Conservation (phyloP, 495 filamentous ascomycete genomes). For the Lepraria neglecta region DNA sequence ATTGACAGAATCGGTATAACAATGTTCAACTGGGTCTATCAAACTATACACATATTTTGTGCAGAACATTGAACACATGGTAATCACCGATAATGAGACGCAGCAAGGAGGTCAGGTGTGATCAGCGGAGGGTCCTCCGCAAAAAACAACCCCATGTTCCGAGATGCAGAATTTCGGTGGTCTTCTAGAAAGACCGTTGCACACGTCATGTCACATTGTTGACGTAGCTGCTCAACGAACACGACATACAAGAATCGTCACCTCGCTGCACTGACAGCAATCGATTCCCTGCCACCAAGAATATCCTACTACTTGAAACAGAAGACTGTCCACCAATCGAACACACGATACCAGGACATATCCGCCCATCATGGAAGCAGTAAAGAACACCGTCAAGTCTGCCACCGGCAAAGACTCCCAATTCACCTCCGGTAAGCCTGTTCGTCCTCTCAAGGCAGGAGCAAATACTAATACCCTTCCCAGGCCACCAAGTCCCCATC, state of each 20-base stretch:
- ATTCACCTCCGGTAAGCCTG: constrained; percentile 46
- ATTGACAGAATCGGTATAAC: too few relatives aligned
- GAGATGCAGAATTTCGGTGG: background rate
- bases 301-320: background rate
- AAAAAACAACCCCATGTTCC: background rate
- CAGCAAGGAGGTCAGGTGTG: background rate
- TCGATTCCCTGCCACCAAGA: background rate
- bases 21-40: too few relatives aligned
- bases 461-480: constrained; percentile 11
- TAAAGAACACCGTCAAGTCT: constrained; percentile 27
- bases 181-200: background rate
- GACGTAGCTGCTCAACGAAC: constrained; percentile 11
- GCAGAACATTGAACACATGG: too few relatives aligned
- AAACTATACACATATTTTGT: too few relatives aligned
- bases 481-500: constrained; percentile 65
- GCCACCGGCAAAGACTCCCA: constrained; percentile 41
- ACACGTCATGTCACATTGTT: constrained; percentile 14
- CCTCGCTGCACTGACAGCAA: background rate
- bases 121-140: background rate
- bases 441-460: background rate
- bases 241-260: background rate
- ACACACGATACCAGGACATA: background rate
- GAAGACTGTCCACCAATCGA: background rate
- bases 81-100: background rate
- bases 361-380: constrained; percentile 27